A percentile compares a stretch with the other conserved stretches of the same genome.
phyloP scores from a whole-genome alignment of 164 flowering plant genomes.

The Nymphaea thermarum region DNA sequence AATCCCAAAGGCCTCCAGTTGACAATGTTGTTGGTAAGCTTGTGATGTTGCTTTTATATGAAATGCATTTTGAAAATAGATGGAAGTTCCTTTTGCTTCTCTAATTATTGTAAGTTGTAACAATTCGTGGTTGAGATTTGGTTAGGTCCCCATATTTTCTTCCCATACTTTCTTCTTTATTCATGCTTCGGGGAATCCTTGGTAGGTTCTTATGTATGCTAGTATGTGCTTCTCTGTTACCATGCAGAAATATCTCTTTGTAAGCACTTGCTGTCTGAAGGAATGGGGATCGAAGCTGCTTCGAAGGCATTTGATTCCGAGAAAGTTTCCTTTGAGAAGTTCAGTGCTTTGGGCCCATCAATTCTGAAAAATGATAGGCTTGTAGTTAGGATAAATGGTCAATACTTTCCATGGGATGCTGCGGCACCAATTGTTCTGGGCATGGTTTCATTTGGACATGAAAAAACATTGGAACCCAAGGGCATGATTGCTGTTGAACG shows the following conservation, averaged over 20 bases:
- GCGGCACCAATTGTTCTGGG: constrained; percentile 33
- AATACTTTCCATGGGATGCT: constrained; percentile 35
- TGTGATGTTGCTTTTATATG: too few relatives aligned
- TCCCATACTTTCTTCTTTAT: too few relatives aligned
- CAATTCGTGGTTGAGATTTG: too few relatives aligned
- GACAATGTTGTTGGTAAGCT: constrained; percentile 41
- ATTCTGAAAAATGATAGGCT: constrained; percentile 33
- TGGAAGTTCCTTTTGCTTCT: too few relatives aligned
- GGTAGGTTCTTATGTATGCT: background rate
- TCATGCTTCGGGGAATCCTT: too few relatives aligned
- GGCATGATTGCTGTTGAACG: constrained; percentile 36
- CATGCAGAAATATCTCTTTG: constrained; percentile 45
- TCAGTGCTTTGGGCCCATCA: constrained; percentile 24
- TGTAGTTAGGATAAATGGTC: constrained; percentile 32
- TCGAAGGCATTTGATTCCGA: constrained; percentile 46
- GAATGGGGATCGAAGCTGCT: constrained; percentile 53
- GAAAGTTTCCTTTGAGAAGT: constrained; percentile 32
- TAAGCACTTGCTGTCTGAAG: constrained; percentile 39
- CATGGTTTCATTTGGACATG: constrained; percentile 24
- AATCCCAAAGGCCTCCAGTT: constrained; percentile 10
- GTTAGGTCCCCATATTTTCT: too few relatives aligned
- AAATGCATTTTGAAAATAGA: too few relatives aligned
- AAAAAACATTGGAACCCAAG: constrained; percentile 20
- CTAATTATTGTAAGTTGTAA: too few relatives aligned
- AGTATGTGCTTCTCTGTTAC: constrained; percentile 6